These are phyloP conservation scores for Pseudogymnoascus sp. DNA, from an alignment of 2,329 filamentous ascomycete genomes.

Conservation along the genomic window DNA sequence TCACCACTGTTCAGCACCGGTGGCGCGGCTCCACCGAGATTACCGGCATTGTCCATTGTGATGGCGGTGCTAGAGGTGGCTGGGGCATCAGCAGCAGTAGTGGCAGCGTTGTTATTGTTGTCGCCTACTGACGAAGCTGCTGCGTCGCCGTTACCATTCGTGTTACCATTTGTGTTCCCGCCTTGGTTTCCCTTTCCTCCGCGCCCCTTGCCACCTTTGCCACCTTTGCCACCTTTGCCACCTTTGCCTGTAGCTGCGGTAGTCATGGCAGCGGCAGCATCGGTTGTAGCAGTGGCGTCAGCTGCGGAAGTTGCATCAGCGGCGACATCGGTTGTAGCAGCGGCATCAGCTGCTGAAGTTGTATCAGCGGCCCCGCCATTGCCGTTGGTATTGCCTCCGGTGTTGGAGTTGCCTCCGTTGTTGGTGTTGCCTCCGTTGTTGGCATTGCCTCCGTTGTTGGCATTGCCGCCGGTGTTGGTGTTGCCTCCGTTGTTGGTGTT, in stretches of 20 bases:
- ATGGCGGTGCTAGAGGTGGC: neutral
- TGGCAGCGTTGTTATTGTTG: neutral
- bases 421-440: conserved; percentile 19
- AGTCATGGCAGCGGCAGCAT: conserved; percentile 9
- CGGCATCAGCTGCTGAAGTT: neutral
- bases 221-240: neutral
- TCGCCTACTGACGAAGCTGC: neutral
- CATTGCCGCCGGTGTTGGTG: conserved; percentile 7
- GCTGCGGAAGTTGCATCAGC: conserved; percentile 1
- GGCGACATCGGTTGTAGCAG: neutral
- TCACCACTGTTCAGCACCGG: conserved; percentile 41
- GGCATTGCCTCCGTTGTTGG: conserved; percentile 14
- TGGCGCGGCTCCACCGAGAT: conserved; percentile 43
- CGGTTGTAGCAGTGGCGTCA: conserved; percentile 1
- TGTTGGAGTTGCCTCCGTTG: neutral
- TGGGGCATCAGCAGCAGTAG: neutral
- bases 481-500: too few relatives aligned
- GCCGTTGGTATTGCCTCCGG: neutral
- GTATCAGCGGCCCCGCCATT: neutral
- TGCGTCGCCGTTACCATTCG: neutral
- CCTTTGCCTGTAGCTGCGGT: neutral
- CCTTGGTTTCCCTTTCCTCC: neutral
- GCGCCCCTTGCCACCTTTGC: neutral
- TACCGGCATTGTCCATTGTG: neutral
- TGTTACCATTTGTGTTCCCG: neutral